Base-by-base conservation (phyloP, 2,329 filamentous ascomycete genomes). In the Apiospora arundinis region DNA sequence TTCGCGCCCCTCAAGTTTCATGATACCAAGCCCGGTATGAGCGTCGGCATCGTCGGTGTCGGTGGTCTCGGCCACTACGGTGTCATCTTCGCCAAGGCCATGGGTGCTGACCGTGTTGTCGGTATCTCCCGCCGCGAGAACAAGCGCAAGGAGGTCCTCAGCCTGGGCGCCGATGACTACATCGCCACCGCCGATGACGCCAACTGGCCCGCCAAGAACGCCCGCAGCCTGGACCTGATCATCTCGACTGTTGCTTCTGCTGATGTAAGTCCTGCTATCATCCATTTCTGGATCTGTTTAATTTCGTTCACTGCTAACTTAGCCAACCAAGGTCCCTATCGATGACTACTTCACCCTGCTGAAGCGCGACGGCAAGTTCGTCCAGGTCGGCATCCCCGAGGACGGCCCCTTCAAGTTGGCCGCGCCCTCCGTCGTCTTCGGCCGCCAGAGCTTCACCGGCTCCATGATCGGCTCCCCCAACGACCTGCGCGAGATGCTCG, bases 21-120 rank as follows among this genome's bases (percentile, higher is more conserved):
- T 71, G 87, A 87, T 2, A 87, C 85, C 63, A 91, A 91, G 0
- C 89, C 89, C 0, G 90, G 90, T 9, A 92, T 90, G 80, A 84
- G 79, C 18, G 89, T 93, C 2, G 90, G 89, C 0, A 88, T 92
- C 70, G 82, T 92, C 32, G 90, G 90, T 2, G 81, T 92, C 25
- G 90, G 91, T 4, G 90, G 90, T 2, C 77, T 92, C 1, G 90
- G 90, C 0, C 90, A 92, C 80, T 89, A 92, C 74, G 91, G 88
- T 2, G 79, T 93, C n/a, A 80, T 91, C 52, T 91, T 88, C 75
- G 90, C 91, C 1, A 90, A 88, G 78, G 91, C 91, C 4, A 80
- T 93, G 23, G 88, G 87, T 18, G 87, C 87, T 45, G 87, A 90
- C 56, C 83, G 84, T 32, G 85, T 89, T 42, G 83, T 88, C 18